A percentile compares a stretch with the other conserved stretches of the same genome.
Evolutionary conservation across 2,329 filamentous ascomycete genomes (phyloP).

Genomic region (Raffaelea albimanens): DNA sequence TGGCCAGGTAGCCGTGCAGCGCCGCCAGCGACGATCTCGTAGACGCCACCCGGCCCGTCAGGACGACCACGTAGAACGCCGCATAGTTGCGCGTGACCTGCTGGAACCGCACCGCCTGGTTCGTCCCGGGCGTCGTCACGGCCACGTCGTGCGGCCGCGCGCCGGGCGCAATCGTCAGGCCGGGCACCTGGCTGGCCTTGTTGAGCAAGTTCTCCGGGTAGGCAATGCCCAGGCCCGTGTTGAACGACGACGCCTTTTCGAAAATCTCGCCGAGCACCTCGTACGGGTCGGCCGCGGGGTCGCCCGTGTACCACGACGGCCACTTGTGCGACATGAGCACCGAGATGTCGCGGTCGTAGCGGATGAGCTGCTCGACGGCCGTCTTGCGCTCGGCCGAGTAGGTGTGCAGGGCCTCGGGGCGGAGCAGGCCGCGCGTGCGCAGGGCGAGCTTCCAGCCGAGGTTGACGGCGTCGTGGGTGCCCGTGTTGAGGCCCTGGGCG

Average conservation of each 20-base stretch:
- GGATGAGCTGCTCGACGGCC: slow-evolving; percentile 27
- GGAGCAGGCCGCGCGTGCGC: slow-evolving; percentile 12
- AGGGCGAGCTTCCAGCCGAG: slow-evolving; percentile 35
- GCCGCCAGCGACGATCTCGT: slow-evolving; percentile 13
- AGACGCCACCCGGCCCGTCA: slow-evolving; percentile 13
- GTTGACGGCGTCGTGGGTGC: slow-evolving; percentile 47
- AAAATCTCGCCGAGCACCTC: slow-evolving; percentile 46
- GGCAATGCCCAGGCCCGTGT: slow-evolving; percentile 49
- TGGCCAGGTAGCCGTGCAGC: slow-evolving; percentile 10
- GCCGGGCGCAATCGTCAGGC: slow-evolving; percentile 24
- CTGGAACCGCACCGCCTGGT: slow-evolving; percentile 31
- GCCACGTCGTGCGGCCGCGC: slow-evolving; percentile 35
- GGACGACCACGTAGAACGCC: slow-evolving; percentile 31
- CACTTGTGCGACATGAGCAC: slow-evolving; percentile 28
- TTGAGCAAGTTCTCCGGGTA: slow-evolving; percentile 26
- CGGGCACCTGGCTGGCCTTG: background rate
- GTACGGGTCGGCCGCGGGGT: slow-evolving; percentile 30
- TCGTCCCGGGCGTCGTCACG: slow-evolving; percentile 34
- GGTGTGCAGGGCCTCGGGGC: slow-evolving; percentile 22
- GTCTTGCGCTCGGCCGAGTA: slow-evolving; percentile 28
- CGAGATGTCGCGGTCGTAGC: slow-evolving; percentile 24
- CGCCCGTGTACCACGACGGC: slow-evolving; percentile 26
- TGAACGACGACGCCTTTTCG: slow-evolving; percentile 49
- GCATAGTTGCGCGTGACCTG: slow-evolving; percentile 31
- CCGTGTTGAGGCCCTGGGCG: slow-evolving; percentile 49